These are phyloP conservation scores for Penicillium verrucosum DNA, from an alignment of 2,329 filamentous ascomycete species.

Conservation along the genomic window DNA sequence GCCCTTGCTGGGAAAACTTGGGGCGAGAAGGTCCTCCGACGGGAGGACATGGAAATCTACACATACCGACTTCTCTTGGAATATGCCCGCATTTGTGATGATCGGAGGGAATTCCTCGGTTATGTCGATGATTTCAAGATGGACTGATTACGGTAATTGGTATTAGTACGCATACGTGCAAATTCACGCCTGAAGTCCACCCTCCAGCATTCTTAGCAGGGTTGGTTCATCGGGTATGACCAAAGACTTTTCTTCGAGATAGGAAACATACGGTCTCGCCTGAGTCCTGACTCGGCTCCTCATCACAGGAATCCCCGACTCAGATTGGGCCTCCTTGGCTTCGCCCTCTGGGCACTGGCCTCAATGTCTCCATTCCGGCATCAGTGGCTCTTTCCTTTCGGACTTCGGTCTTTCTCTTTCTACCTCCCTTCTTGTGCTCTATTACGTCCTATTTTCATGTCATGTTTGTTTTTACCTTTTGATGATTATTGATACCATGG, in stretches of 20 bases:
- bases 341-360: not conserved
- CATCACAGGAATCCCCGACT: too few species aligned
- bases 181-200: not conserved
- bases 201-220: not conserved
- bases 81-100: conserved; percentile 54
- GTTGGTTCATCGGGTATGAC: not conserved
- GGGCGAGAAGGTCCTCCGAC: conserved; percentile 65
- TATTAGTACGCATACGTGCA: not conserved
- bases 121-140: conserved; percentile 14
- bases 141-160: not conserved
- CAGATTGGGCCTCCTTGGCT: not conserved
- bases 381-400: not conserved
- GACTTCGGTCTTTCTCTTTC: not conserved
- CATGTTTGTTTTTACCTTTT: not conserved
- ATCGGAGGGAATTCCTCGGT: conserved; percentile 20
- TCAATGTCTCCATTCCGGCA: not conserved
- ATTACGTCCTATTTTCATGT: not conserved
- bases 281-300: too few species aligned
- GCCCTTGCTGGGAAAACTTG: conserved; percentile 64
- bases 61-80: conserved; percentile 62
- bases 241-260: too few species aligned
- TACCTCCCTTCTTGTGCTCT: not conserved
- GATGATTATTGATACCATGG: not conserved
- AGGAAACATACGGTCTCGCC: too few species aligned
- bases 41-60: conserved; percentile 73